These are phyloP conservation scores for Venturia carpophila DNA, from an alignment of 2,329 filamentous ascomycete genomes.

Conservation along the genomic window DNA sequence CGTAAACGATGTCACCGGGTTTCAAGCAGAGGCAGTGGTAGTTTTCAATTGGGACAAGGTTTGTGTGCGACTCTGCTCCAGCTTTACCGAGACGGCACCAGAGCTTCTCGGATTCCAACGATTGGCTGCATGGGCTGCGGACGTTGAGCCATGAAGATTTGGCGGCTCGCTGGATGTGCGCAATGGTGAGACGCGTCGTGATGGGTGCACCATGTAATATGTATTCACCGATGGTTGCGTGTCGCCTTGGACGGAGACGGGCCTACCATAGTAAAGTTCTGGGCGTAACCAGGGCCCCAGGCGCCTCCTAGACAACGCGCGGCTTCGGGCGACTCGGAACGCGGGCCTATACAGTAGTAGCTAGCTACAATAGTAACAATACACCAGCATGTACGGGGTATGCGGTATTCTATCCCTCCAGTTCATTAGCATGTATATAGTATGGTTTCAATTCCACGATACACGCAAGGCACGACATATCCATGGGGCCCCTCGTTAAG, in stretches of 20 bases:
- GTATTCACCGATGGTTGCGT: no score
- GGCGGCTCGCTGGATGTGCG: not conserved
- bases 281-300: not conserved
- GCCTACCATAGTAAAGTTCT: not conserved
- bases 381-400: no score
- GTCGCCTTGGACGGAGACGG: no score
- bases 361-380: not conserved
- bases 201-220: not conserved
- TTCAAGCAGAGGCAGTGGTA: not conserved
- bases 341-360: not conserved
- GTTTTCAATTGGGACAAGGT: not conserved
- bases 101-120: not conserved
- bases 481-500: no score
- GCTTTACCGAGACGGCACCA: constrained; percentile 7
- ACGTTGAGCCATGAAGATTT: not conserved
- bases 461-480: no score
- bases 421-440: no score
- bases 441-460: no score
- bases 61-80: not conserved
- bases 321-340: not conserved
- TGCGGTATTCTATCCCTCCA: not conserved
- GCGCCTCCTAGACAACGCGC: not conserved
- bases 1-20: not conserved
- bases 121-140: not conserved
- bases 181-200: not conserved